Evolutionary conservation across 805 yeast species (phyloP), one percentile per base, ranked within the genome.

Genomic region (Kuraishia hungarica): DNA sequence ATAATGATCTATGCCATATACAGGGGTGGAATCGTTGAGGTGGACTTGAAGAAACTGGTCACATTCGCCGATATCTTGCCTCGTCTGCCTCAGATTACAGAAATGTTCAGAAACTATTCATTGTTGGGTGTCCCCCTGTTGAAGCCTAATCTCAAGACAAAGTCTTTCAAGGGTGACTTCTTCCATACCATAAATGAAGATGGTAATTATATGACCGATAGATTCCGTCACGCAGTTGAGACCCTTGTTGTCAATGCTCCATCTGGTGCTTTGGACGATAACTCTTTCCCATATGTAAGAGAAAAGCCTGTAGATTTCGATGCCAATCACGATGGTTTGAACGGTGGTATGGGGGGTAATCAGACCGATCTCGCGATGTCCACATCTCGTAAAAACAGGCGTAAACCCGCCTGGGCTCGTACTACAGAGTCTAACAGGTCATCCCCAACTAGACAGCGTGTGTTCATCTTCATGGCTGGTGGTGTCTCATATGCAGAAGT

Each of bases 401-500:
- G 86, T 61, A 81, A 84, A 58, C 90, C 93, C 0, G 81, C 86
- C 0, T 87, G 94, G 94, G 87, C 90, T 2, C 82, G 79, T 57
- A 72, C 75, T 2, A 35, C 43, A 17, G 48, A 35, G 29, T 24
- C 19, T 17, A 48, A 29, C 43, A 26, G 51, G 17, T n/a, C 51
- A 6, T 56, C 55, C 19, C 59, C 68, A 2, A 64, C 72, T 2
- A 74, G 83, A 60, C 97, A 89, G 64, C 74, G 94, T 52, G 74
- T 92, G 7, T 80, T 92, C 60, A 81, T 91, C 55, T 94, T 83
- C 64, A 79, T 90, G 26, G 86, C 96, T 1, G 99, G 99, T 22
- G 99, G 98, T 8, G 70, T 88, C 21, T 89, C 98, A 0, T 81
- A 86, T 60, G 80, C 92, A 1, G 99, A 94, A 68, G 72, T 87